phyloP scores from a whole-genome alignment of 495 filamentous ascomycete genomes.

The Arthonia radiata region DNA sequence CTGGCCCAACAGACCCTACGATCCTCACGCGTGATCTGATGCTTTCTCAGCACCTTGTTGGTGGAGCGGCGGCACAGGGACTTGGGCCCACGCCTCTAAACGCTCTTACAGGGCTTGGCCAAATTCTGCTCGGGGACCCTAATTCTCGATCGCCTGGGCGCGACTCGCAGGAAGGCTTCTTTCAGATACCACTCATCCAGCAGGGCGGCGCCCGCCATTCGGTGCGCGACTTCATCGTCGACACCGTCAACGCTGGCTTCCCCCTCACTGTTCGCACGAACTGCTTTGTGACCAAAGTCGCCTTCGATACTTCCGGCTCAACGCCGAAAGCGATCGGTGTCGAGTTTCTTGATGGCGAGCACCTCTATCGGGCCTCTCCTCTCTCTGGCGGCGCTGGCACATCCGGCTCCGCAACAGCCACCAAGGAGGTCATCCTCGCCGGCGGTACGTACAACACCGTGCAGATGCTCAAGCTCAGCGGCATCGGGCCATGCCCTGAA shows the following conservation, averaged over 20 bases:
- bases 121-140: constrained; percentile 24
- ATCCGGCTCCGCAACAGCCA: constrained; percentile 20
- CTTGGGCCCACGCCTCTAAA: constrained; percentile 12
- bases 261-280: constrained; percentile 31
- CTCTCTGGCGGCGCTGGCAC: constrained; percentile 6
- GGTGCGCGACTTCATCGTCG: constrained; percentile 26
- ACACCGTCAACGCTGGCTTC: constrained; percentile 24
- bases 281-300: constrained; percentile 33
- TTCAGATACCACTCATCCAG: constrained; percentile 26
- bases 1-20: too few relatives aligned
- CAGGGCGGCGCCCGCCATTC: constrained; percentile 23
- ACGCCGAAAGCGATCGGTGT: constrained; percentile 33
- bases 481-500: constrained; percentile 28
- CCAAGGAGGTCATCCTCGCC: constrained; percentile 36
- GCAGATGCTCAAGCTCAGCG: constrained; percentile 36
- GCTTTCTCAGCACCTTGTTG: too few relatives aligned
- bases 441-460: constrained; percentile 37
- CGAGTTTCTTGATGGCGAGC: constrained; percentile 32
- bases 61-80: too few relatives aligned
- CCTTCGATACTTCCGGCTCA: constrained; percentile 20
- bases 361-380: constrained; percentile 35
- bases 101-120: constrained; percentile 15
- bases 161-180: constrained; percentile 20
- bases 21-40: too few relatives aligned
- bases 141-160: constrained; percentile 20